phyloP scores from a whole-genome alignment of 805 yeast genomes.

The Barnettozyma salicaria region DNA sequence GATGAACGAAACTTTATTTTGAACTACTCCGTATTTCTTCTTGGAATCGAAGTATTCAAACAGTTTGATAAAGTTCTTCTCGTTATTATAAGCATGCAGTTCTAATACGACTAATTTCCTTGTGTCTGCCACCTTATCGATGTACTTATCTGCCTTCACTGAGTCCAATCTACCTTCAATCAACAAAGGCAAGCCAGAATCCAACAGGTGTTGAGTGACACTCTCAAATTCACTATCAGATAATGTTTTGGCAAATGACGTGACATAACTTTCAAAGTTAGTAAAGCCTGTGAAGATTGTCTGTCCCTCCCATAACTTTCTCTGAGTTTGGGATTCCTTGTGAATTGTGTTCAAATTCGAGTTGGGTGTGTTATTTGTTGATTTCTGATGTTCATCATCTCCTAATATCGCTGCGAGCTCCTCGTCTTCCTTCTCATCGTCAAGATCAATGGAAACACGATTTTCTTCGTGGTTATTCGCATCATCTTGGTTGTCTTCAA shows the following conservation, averaged over 20 bases:
- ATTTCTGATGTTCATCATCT: conserved; percentile 18
- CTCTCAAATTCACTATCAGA: conserved; percentile 20
- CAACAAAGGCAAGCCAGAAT: conserved; percentile 29
- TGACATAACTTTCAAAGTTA: conserved; percentile 31
- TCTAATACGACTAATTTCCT: conserved; percentile 51
- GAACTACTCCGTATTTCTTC: conserved; percentile 42
- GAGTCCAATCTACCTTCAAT: conserved; percentile 62
- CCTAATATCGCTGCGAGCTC: conserved; percentile 30
- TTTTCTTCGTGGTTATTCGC: conserved; percentile 3
- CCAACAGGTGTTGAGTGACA: conserved; percentile 21
- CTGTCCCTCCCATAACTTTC: conserved; percentile 42
- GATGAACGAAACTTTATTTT: conserved; percentile 34
- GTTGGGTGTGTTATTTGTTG: too few relatives aligned
- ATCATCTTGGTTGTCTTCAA: conserved; percentile 28
- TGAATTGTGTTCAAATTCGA: too few relatives aligned
- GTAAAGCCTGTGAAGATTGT: conserved; percentile 46
- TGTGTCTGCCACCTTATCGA: conserved; percentile 39
- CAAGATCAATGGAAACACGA: too few relatives aligned
- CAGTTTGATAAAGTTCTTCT: conserved; percentile 17
- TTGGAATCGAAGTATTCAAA: conserved; percentile 32
- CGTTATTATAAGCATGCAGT: conserved; percentile 28
- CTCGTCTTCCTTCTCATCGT: conserved; percentile 29
- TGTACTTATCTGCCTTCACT: conserved; percentile 49
- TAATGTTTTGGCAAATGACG: conserved; percentile 26
- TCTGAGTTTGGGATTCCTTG: conserved; percentile 8